phyloP scores from a whole-genome alignment of 805 yeast genomes.

The Pichia nanzhaoensis region DNA sequence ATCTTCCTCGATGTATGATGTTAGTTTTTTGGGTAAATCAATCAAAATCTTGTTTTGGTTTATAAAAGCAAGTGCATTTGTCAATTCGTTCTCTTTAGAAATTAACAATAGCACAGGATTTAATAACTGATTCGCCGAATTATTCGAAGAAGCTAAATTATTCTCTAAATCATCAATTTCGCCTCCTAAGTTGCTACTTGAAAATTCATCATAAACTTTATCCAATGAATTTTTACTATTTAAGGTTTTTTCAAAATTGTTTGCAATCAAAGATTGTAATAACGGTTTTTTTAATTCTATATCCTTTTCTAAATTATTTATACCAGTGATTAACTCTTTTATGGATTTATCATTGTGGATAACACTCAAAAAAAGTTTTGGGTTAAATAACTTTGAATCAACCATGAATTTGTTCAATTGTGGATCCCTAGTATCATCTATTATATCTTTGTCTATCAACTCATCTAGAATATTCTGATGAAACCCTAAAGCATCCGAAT shows the following conservation, averaged over 20 bases:
- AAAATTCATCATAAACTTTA: constrained; percentile 48
- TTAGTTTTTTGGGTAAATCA: constrained; percentile 48
- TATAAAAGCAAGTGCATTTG: constrained; percentile 43
- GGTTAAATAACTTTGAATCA: constrained; percentile 53
- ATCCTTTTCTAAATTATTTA: constrained; percentile 42
- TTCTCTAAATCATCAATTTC: constrained; percentile 24
- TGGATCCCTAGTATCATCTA: constrained; percentile 35
- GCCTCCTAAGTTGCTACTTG: constrained; percentile 22
- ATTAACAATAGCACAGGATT: constrained; percentile 54
- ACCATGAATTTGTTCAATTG: constrained; percentile 38
- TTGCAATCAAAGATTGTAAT: constrained; percentile 44
- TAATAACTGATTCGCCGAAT: constrained; percentile 42
- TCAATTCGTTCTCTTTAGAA: constrained; percentile 41
- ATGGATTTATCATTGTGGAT: constrained; percentile 52
- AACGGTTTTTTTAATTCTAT: constrained; percentile 44
- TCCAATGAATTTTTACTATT: constrained; percentile 59
- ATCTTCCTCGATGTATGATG: constrained; percentile 35
- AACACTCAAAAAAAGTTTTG: constrained; percentile 46
- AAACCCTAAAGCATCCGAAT: constrained; percentile 50
- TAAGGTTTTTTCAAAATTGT: constrained; percentile 59
- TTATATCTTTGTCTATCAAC: constrained; percentile 34
- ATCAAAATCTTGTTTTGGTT: constrained; percentile 48
- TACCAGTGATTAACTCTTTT: constrained; percentile 40
- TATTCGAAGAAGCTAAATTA: constrained; percentile 43
- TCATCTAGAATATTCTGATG: constrained; percentile 39